Evolutionary conservation across 352 stramenopile species (phyloP).

Genomic region (Globisporangium emineosum): DNA sequence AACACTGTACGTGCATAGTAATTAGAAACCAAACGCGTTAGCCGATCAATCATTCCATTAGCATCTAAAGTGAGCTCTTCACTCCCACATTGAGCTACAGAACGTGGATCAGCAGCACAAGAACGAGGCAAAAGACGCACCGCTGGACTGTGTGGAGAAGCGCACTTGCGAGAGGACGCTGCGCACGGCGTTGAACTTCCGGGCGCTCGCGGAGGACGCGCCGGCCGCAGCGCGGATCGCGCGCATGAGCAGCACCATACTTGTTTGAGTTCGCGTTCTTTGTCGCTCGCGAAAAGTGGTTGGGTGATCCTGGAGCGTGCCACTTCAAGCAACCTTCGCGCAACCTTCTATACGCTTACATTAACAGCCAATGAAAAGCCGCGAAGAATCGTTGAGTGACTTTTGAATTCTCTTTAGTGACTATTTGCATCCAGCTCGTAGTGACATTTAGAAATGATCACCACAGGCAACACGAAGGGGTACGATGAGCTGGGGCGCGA

Average conservation of each 20-base stretch:
- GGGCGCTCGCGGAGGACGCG: slow-evolving; percentile 13
- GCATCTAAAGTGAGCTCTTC: slow-evolving; percentile 7
- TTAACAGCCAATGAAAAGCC: slow-evolving; percentile 6
- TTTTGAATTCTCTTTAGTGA: background rate
- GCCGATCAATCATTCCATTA: background rate
- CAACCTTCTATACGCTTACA: slow-evolving; percentile 10
- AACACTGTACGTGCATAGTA: slow-evolving; percentile 38
- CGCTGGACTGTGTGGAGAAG: slow-evolving; percentile 65
- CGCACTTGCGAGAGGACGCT: slow-evolving; percentile 20
- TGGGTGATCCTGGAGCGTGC: background rate
- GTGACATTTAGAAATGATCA: slow-evolving; percentile 24
- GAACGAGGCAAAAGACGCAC: slow-evolving; percentile 24
- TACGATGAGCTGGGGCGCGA: slow-evolving; percentile 39
- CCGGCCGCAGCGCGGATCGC: slow-evolving; percentile 30
- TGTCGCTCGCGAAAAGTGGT: background rate
- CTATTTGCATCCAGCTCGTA: no score
- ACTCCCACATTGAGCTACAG: background rate
- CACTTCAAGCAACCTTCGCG: slow-evolving; percentile 29
- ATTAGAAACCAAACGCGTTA: background rate
- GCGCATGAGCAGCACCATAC: slow-evolving; percentile 56
- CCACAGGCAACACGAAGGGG: slow-evolving; percentile 38
- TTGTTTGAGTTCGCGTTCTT: background rate
- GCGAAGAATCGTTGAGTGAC: background rate
- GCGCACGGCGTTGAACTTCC: slow-evolving; percentile 20
- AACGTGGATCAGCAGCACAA: background rate